Evolutionary conservation across 768 basidiomycete genomes (phyloP).

Genomic region (Kwoniella bestiolae): DNA sequence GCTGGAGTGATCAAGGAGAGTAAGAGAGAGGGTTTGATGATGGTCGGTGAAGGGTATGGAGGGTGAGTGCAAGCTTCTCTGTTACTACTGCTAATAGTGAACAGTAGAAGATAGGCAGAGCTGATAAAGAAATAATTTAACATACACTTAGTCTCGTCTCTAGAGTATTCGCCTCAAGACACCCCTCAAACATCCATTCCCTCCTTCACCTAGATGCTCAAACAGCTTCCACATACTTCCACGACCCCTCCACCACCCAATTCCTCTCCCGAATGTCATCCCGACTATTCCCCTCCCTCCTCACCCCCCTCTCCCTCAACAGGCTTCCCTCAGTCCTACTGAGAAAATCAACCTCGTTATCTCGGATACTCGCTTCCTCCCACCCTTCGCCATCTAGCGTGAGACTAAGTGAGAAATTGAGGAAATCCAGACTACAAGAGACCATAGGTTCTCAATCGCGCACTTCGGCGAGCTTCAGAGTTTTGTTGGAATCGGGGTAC

Average conservation of each 20-base stretch:
- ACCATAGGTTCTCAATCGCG: slow-evolving; percentile 51
- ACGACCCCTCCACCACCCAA: slow-evolving; percentile 41
- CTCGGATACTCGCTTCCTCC: slow-evolving; percentile 51
- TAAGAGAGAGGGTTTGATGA: slow-evolving; percentile 30
- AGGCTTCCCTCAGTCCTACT: slow-evolving; percentile 53
- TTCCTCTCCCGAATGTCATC: slow-evolving; percentile 46
- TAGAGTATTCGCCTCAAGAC: slow-evolving; percentile 52
- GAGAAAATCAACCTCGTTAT: slow-evolving; percentile 46
- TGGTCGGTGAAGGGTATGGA: slow-evolving; percentile 57
- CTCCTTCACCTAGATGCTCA: slow-evolving; percentile 56
- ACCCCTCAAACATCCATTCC: slow-evolving; percentile 46
- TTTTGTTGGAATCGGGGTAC: slow-evolving; percentile 36
- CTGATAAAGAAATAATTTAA: no score
- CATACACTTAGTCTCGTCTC: slow-evolving; percentile 50
- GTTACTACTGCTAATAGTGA: no score
- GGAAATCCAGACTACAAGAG: slow-evolving; percentile 53
- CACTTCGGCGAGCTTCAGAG: slow-evolving; percentile 43
- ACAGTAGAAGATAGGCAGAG: no score
- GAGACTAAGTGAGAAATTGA: slow-evolving; percentile 46
- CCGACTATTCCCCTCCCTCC: slow-evolving; percentile 46
- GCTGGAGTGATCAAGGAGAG: slow-evolving; percentile 24
- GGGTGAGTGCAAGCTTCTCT: slow-evolving; percentile 50
- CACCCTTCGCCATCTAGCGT: slow-evolving; percentile 41
- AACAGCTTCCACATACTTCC: slow-evolving; percentile 55
- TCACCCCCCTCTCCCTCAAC: slow-evolving; percentile 50